These are phyloP conservation scores for Trichoderma sp. DNA, from an alignment of 2,329 filamentous ascomycete genomes.

Conservation along the genomic window DNA sequence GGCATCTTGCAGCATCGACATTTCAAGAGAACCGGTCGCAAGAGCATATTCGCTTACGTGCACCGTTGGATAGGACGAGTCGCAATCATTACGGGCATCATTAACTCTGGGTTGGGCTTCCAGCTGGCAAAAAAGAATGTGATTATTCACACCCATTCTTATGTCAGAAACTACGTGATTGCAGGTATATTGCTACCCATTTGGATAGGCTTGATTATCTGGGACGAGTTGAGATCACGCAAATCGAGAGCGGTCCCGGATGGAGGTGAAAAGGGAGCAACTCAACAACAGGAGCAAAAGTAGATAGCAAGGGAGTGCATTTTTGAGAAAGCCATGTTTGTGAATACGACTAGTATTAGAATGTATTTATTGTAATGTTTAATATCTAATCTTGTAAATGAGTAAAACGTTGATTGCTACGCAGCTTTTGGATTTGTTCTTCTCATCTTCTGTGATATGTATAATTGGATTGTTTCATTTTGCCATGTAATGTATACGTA, in stretches of 20 bases:
- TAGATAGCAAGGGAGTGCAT: neutral
- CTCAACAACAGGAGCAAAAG: neutral
- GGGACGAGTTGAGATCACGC: neutral
- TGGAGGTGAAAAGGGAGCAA: constrained; percentile 3
- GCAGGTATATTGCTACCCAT: neutral
- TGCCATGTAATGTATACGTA: no score
- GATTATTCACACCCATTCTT: neutral
- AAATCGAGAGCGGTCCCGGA: neutral
- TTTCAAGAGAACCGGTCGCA: constrained; percentile 6
- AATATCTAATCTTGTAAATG: neutral
- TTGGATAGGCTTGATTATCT: neutral
- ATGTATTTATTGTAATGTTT: neutral
- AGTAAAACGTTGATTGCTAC: neutral
- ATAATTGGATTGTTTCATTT: no score
- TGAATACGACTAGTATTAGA: neutral
- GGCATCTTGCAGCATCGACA: constrained; percentile 2
- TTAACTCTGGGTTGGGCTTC: constrained; percentile 2
- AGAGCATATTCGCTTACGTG: constrained; percentile 10
- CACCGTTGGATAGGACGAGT: constrained; percentile 8
- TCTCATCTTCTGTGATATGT: neutral
- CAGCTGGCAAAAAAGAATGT: constrained; percentile 7
- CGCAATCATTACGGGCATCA: neutral
- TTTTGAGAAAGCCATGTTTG: neutral
- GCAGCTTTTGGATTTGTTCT: neutral
- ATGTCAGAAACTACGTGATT: constrained; percentile 1